phyloP scores from a whole-genome alignment of 176 grass and related monocot genomes.

The Puya raimondii region DNA sequence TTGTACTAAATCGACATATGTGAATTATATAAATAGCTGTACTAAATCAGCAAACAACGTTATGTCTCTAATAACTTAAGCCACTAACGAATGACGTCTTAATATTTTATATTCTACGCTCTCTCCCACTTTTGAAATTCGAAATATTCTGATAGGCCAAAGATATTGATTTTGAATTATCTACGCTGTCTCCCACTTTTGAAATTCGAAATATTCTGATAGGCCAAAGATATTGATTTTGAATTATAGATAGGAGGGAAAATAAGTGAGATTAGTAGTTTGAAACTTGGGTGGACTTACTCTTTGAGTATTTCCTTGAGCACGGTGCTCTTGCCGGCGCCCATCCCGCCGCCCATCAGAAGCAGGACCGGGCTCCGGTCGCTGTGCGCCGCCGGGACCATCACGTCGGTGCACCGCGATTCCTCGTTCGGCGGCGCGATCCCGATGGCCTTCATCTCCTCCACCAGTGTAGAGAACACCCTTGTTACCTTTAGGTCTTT shows the following conservation, averaged over 20 bases:
- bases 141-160: no score
- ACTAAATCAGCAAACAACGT: no score
- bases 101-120: no score
- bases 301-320: slow-evolving; percentile 73
- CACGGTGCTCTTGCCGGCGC: slow-evolving; percentile 92
- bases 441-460: slow-evolving; percentile 93
- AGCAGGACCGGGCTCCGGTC: slow-evolving; percentile 81
- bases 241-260: neutral
- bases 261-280: neutral
- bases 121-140: no score
- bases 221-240: no score
- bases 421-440: slow-evolving; percentile 7
- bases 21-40: no score
- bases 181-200: no score
- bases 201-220: no score
- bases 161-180: no score
- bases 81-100: no score
- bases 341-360: slow-evolving; percentile 99
- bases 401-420: slow-evolving; percentile 39
- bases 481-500: slow-evolving; percentile 72
- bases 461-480: slow-evolving; percentile 70
- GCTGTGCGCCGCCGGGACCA: slow-evolving; percentile 66
- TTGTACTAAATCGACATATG: no score
- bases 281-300: slow-evolving; percentile 22
- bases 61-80: no score